Evolutionary conservation across 805 yeast genomes (phyloP).

Genomic region (Candida corydali): DNA sequence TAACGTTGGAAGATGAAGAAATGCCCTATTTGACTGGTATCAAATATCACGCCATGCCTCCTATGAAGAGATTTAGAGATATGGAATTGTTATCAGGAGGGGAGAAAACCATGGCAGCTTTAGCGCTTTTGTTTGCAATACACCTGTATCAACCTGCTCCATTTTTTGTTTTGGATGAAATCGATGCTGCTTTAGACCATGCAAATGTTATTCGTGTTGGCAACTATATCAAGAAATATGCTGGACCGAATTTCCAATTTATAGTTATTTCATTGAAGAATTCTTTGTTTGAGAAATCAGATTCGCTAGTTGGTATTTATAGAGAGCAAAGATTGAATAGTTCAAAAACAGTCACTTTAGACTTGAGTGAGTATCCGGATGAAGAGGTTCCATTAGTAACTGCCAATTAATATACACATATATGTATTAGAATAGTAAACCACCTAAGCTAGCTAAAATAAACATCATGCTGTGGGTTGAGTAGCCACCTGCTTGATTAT

Average conservation of each 20-base stretch:
- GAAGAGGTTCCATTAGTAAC: slow-evolving; percentile 17
- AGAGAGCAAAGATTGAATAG: slow-evolving; percentile 72
- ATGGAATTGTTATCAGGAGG: slow-evolving; percentile 95
- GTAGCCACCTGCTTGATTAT: no score
- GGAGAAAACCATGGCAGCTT: slow-evolving; percentile 93
- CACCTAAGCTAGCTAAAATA: slow-evolving; percentile 8
- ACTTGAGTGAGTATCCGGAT: slow-evolving; percentile 58
- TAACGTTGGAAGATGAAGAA: slow-evolving; percentile 82
- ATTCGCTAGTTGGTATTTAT: slow-evolving; percentile 89
- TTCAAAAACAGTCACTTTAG: slow-evolving; percentile 70
- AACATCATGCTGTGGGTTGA: slow-evolving; percentile 6
- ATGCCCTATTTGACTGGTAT: slow-evolving; percentile 84
- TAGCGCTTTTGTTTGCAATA: slow-evolving; percentile 85
- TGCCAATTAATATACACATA: slow-evolving; percentile 5
- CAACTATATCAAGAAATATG: slow-evolving; percentile 70
- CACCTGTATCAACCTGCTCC: slow-evolving; percentile 93
- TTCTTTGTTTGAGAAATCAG: slow-evolving; percentile 81
- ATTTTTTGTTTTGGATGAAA: slow-evolving; percentile 92
- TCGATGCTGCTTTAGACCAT: slow-evolving; percentile 96
- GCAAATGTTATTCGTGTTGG: slow-evolving; percentile 85
- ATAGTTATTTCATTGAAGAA: slow-evolving; percentile 91
- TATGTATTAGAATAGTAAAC: slow-evolving; percentile 6
- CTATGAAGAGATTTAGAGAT: slow-evolving; percentile 86
- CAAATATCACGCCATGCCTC: slow-evolving; percentile 93
- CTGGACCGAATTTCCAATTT: slow-evolving; percentile 79